A percentile compares a stretch with the other conserved stretches of the same genome.
These are phyloP conservation scores for Coprinellus aureogranulatus DNA, from an alignment of 768 basidiomycete genomes.

Conservation along the genomic window DNA sequence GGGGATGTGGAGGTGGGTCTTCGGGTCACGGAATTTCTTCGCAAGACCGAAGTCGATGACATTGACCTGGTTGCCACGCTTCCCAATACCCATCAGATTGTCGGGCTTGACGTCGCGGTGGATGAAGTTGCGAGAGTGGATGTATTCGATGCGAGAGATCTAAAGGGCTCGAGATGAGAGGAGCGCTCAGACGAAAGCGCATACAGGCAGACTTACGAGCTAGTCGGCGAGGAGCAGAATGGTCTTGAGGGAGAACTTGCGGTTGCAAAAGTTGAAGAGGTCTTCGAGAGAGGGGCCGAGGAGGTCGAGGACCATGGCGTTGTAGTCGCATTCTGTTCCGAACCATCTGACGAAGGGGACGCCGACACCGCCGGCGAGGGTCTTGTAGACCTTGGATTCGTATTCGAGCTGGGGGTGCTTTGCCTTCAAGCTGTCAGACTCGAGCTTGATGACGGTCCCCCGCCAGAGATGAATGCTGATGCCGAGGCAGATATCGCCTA, in stretches of 20 bases:
- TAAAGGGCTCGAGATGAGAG: constrained; percentile 28
- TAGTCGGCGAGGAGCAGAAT: constrained; percentile 96
- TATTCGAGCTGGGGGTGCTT: constrained; percentile 99
- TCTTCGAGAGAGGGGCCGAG: constrained; percentile 90
- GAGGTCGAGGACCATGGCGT: constrained; percentile 98
- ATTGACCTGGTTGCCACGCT: constrained; percentile 99
- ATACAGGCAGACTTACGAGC: constrained; percentile 55
- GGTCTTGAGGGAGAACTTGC: constrained; percentile 97
- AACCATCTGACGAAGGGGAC: constrained; percentile 98
- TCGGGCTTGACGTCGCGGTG: constrained; percentile 99
- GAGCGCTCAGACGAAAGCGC: constrained; percentile 17
- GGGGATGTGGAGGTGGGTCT: constrained; percentile 99
- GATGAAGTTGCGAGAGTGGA: constrained; percentile 98
- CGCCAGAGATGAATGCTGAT: constrained; percentile 99
- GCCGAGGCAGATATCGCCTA: constrained; percentile 98
- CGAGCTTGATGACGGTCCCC: constrained; percentile 99
- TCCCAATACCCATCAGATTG: constrained; percentile 99
- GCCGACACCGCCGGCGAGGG: constrained; percentile 97
- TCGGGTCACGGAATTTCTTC: constrained; percentile 99
- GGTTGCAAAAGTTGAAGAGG: constrained; percentile 92
- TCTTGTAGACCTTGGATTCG: constrained; percentile 93
- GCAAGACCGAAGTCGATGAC: constrained; percentile 98
- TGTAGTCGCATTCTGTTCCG: constrained; percentile 96
- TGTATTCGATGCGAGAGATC: constrained; percentile 99
- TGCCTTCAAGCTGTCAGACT: constrained; percentile 99